Percentiles rank a stretch among this genome's conserved stretches.
Conservation (phyloP, 2,329 filamentous ascomycete species). For the Parafenestella ontariensis region DNA sequence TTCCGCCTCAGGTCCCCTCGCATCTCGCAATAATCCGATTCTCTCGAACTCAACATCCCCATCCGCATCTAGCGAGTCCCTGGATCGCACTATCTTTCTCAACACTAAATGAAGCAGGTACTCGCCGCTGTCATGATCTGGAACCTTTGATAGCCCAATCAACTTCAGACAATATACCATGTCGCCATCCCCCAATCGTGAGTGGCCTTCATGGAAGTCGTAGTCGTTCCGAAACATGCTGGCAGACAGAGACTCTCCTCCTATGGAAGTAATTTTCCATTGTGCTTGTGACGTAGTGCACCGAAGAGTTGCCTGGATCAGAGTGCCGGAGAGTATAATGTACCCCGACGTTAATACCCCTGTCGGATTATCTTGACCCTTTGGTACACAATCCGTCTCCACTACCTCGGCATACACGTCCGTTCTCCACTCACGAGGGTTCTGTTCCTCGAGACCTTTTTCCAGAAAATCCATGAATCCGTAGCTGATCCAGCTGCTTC, state of each 20-base stretch:
- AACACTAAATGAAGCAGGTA: not conserved
- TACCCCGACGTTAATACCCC: not conserved
- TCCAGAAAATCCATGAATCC: not conserved
- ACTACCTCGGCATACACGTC: not conserved
- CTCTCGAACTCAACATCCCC: not conserved
- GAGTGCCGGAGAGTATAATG: not conserved
- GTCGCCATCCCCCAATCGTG: not conserved
- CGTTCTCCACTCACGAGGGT: not conserved
- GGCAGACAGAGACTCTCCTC: not conserved
- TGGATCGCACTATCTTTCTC: not conserved
- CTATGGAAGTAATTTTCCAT: not conserved
- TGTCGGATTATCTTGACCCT: not conserved
- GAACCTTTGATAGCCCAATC: not conserved
- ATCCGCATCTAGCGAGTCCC: not conserved
- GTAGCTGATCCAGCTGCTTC: not conserved
- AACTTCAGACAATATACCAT: slow-evolving; percentile 3
- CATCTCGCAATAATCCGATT: not conserved
- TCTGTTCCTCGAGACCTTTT: not conserved
- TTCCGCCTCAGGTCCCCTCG: not conserved
- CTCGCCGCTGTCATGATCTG: not conserved
- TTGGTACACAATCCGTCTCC: not conserved
- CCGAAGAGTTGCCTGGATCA: not conserved
- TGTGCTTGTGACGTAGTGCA: not conserved
- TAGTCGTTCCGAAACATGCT: not conserved
- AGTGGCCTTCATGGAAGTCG: not conserved